A percentile compares a stretch with the other conserved stretches of the same genome.
Evolutionary conservation across 495 filamentous ascomycete genomes (phyloP).

Genomic region (Trichoderma reesei): DNA sequence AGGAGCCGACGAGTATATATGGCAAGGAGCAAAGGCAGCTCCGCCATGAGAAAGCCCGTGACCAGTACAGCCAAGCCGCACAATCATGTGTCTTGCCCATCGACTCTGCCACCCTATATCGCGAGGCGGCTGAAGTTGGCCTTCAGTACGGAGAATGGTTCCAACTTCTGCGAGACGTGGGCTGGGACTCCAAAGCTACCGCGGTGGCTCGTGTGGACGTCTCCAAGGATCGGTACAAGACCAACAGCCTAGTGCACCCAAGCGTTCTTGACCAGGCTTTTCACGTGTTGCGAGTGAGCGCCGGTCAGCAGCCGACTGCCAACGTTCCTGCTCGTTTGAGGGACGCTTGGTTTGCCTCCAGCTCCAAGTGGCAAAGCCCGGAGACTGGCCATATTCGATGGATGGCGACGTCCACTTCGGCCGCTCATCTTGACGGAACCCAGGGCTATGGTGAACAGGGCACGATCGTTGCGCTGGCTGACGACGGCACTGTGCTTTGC

Average conservation of each 20-base stretch:
- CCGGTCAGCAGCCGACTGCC: conserved; percentile 15
- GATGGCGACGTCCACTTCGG: conserved; percentile 14
- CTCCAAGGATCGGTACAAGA: conserved; percentile 15
- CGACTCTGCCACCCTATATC: conserved; percentile 21
- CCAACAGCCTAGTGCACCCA: conserved; percentile 29
- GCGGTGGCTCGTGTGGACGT: conserved; percentile 19
- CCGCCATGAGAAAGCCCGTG: background rate
- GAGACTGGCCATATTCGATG: conserved; percentile 15
- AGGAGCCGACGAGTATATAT: conserved; percentile 19
- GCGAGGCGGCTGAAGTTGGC: conserved; percentile 17
- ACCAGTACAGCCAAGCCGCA: background rate
- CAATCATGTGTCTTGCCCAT: conserved; percentile 15
- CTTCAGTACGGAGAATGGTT: conserved; percentile 22
- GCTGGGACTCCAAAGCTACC: conserved; percentile 18
- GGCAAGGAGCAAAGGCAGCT: conserved; percentile 19
- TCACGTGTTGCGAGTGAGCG: conserved; percentile 23
- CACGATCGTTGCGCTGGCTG: conserved; percentile 19
- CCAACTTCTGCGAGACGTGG: conserved; percentile 21
- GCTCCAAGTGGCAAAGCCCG: conserved; percentile 20
- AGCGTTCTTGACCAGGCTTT: conserved; percentile 29
- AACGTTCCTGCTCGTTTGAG: conserved; percentile 19
- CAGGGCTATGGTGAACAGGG: conserved; percentile 4
- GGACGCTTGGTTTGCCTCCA: conserved; percentile 22
- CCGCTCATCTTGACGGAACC: background rate
- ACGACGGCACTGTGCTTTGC: conserved; percentile 20